phyloP scores from a whole-genome alignment of 2,329 filamentous ascomycete genomes.

The Phialocephala subalpina region DNA sequence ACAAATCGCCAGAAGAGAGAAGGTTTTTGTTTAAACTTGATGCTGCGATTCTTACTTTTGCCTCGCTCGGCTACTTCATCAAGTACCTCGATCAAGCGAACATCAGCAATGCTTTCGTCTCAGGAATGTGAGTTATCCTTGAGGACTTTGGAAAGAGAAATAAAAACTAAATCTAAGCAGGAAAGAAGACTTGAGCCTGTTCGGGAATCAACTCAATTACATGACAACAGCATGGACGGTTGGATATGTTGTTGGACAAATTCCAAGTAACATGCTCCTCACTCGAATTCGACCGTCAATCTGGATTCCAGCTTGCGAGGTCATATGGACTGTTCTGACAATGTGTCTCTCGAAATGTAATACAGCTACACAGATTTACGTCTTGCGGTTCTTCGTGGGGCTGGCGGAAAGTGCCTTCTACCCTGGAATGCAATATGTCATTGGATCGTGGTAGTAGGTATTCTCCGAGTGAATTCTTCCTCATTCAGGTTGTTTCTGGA shows the following conservation, averaged over 20 bases:
- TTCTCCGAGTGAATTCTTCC: too few species aligned
- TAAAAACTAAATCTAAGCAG: slow-evolving; percentile 36
- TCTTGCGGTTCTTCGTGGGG: slow-evolving; percentile 49
- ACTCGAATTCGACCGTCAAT: slow-evolving; percentile 55
- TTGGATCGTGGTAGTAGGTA: slow-evolving; percentile 69
- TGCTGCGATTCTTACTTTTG: slow-evolving; percentile 55
- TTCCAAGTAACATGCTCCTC: slow-evolving; percentile 58
- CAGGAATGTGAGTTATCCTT: slow-evolving; percentile 50
- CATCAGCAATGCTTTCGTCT: slow-evolving; percentile 56
- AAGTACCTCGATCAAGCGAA: slow-evolving; percentile 56
- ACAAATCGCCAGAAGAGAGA: slow-evolving; percentile 58
- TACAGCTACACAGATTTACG: slow-evolving; percentile 47
- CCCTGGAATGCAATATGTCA: slow-evolving; percentile 62
- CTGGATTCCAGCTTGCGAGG: slow-evolving; percentile 57
- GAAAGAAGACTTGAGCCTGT: slow-evolving; percentile 57
- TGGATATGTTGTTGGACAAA: slow-evolving; percentile 59
- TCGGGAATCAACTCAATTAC: slow-evolving; percentile 57
- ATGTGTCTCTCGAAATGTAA: slow-evolving; percentile 45
- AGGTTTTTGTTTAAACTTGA: slow-evolving; percentile 57
- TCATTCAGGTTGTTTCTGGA: too few species aligned
- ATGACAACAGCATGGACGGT: slow-evolving; percentile 60
- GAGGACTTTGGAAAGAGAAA: neutral
- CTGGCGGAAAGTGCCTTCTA: slow-evolving; percentile 63
- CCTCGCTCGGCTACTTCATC: slow-evolving; percentile 54
- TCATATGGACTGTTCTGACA: slow-evolving; percentile 47